These are phyloP conservation scores for Rhodotorula taiwanensis DNA, from an alignment of 768 basidiomycete genomes.

Conservation along the genomic window DNA sequence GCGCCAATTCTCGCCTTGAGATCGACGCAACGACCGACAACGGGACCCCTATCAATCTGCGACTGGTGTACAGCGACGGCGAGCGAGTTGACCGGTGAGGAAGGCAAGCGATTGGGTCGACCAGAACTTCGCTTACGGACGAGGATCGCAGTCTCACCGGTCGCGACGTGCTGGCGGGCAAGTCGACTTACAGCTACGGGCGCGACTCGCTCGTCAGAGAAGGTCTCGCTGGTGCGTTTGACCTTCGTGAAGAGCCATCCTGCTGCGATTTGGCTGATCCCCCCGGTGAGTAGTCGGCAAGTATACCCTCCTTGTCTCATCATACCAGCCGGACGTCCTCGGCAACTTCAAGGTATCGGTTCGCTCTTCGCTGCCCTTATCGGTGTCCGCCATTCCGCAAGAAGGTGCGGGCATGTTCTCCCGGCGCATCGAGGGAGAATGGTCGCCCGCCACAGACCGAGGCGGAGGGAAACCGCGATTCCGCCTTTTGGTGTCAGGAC, in stretches of 20 bases:
- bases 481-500: conserved; percentile 56
- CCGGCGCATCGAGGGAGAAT: conserved; percentile 61
- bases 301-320: conserved; percentile 76
- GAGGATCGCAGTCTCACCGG: conserved; percentile 48
- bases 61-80: conserved; percentile 67
- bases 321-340: conserved; percentile 66
- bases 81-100: conserved; percentile 69
- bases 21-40: conserved; percentile 53
- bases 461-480: conserved; percentile 58
- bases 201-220: conserved; percentile 53
- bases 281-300: conserved; percentile 66
- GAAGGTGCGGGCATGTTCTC: conserved; percentile 87
- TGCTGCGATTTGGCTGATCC: neutral
- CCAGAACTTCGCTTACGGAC: too few species aligned
- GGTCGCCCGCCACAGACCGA: conserved; percentile 51
- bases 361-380: conserved; percentile 52
- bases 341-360: conserved; percentile 62
- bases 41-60: conserved; percentile 66
- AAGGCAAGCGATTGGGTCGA: too few species aligned
- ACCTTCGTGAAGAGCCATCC: rapidly evolving
- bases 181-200: conserved; percentile 76
- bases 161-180: conserved; percentile 64
- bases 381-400: conserved; percentile 60
- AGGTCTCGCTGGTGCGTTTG: conserved; percentile 53
- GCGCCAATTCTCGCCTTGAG: conserved; percentile 46